Evolutionary conservation across 2,329 filamentous ascomycete species (phyloP).

Genomic region (Fusarium heterosporum): DNA sequence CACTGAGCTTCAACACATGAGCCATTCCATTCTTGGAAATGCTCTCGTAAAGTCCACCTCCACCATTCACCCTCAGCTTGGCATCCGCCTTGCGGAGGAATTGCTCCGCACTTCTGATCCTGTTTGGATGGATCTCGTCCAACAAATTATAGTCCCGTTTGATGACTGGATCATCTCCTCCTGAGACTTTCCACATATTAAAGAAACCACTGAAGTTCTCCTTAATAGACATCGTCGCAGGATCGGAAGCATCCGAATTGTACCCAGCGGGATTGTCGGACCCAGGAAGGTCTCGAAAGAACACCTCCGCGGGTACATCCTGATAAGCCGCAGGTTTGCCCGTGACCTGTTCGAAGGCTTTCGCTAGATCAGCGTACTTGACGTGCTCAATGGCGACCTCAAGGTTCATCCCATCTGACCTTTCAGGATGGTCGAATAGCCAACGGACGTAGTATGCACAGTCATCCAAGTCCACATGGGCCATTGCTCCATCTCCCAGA

Average conservation of each 20-base stretch:
- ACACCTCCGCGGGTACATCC: not conserved
- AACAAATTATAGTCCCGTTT: slow-evolving; percentile 18
- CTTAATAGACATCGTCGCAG: slow-evolving; percentile 1
- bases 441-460: slow-evolving; percentile 29
- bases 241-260: slow-evolving; percentile 9
- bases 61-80: too few species aligned
- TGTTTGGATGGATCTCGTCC: slow-evolving; percentile 25
- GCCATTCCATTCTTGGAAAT: too few species aligned
- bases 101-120: slow-evolving; percentile 20
- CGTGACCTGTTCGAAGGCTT: slow-evolving; percentile 23
- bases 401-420: slow-evolving; percentile 11
- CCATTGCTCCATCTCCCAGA: slow-evolving; percentile 1
- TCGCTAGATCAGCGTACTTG: not conserved
- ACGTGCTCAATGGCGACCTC: slow-evolving; percentile 25
- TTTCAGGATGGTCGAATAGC: slow-evolving; percentile 13
- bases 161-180: slow-evolving; percentile 9
- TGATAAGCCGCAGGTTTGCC: slow-evolving; percentile 22
- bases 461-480: slow-evolving; percentile 25
- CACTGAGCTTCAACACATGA: too few species aligned
- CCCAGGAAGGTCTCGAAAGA: not conserved
- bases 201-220: slow-evolving; percentile 32
- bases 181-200: slow-evolving; percentile 21
- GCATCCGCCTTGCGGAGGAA: not conserved
- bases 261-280: not conserved
- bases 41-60: too few species aligned